Evolutionary conservation across 1,139 yeast species (phyloP), one percentile per base, ranked within the genome.

Genomic region (Yamadazyma aaseri): DNA sequence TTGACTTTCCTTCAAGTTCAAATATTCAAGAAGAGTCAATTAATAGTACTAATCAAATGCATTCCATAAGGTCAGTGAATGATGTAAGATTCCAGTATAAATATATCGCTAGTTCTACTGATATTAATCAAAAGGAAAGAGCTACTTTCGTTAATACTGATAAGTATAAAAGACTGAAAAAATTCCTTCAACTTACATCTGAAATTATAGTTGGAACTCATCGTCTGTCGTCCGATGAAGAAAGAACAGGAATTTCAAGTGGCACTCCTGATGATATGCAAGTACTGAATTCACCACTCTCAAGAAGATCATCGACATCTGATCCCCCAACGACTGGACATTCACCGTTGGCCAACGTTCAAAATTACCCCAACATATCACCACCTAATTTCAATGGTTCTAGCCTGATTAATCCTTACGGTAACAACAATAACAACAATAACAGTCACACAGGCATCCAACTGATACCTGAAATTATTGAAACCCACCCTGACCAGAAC

Each of bases 161-260:
- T 58, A 73, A 74, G 48, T 68, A 81, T 47, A 86, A 86, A 53
- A 61, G 87, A 37, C 73, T 79, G 64, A 79, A 80, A 44, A 86
- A 87, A 50, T 87, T 86, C 21, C 66, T 87, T 6, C 87, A 87
- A 26, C 60, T 86, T 46, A 86, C 90, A 34, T 75, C 86, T 1
- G 96, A 86, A 56, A 74, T 86, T 2, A 70, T 86, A 12, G 73
- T 87, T 22, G 97, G 97, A 5, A 87, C 95, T 0, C 80, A 73
- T 47, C 63, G 89, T 43, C 71, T 63, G 65, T 43, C 53, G 41
- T 26, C 22, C 15, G 32, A 20, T n/a, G 30, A 17, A 17, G 26
- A 29, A 7, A 23, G 25, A 20, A 13, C 17, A 7, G 29, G 13
- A 6, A 33, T 32, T 11, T 16, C 17, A 8, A 26, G 27, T 2